These are phyloP conservation scores for Piper longum DNA, from an alignment of 164 flowering plant genomes.

Conservation along the genomic window DNA sequence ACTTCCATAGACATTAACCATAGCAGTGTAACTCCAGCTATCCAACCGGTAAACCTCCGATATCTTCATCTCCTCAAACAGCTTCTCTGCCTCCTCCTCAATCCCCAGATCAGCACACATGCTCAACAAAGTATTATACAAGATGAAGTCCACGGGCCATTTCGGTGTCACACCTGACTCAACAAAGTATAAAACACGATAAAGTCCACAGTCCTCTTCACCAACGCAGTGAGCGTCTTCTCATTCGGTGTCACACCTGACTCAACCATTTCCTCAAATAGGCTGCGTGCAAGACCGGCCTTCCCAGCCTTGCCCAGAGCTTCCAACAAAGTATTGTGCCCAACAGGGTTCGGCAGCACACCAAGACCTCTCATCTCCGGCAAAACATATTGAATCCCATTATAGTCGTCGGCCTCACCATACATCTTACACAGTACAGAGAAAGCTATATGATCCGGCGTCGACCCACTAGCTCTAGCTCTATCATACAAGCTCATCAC, in stretches of 20 bases:
- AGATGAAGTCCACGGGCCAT: slow-evolving; percentile 85
- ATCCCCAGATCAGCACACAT: slow-evolving; percentile 97
- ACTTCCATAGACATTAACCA: slow-evolving; percentile 83
- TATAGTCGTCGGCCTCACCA: slow-evolving; percentile 86
- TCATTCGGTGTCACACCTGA: slow-evolving; percentile 57
- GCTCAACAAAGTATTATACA: slow-evolving; percentile 74
- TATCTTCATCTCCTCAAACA: slow-evolving; percentile 73
- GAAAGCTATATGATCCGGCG: slow-evolving; percentile 62
- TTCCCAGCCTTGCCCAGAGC: slow-evolving; percentile 89
- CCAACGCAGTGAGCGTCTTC: slow-evolving; percentile 66
- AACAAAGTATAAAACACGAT: slow-evolving; percentile 63
- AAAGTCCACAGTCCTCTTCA: slow-evolving; percentile 89
- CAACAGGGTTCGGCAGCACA: slow-evolving; percentile 73
- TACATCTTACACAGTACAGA: slow-evolving; percentile 75
- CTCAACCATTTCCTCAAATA: slow-evolving; percentile 72
- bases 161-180: slow-evolving; percentile 52
- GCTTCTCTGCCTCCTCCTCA: slow-evolving; percentile 71
- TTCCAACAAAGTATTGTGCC: slow-evolving; percentile 74
- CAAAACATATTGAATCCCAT: slow-evolving; percentile 71
- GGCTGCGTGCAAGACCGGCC: slow-evolving; percentile 68
- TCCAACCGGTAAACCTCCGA: slow-evolving; percentile 48
- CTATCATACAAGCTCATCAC: slow-evolving; percentile 62
- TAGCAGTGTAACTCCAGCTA: slow-evolving; percentile 84
- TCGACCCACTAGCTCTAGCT: slow-evolving; percentile 84
- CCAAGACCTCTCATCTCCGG: slow-evolving; percentile 66